Evolutionary conservation across 164 flowering plant genomes (phyloP).

Genomic region (Sextonia rubra): DNA sequence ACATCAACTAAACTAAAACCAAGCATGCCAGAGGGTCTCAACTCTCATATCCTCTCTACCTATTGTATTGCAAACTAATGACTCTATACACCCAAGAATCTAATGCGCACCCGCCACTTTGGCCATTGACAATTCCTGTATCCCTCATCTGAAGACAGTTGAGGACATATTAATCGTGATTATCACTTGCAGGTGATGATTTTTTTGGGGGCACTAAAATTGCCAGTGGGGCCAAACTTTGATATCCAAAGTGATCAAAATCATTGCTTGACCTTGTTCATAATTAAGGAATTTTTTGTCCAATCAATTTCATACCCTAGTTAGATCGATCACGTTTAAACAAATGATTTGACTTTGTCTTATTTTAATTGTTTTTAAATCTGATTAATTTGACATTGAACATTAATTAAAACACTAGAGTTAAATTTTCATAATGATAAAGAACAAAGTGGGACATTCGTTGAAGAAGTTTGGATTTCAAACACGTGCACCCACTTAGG

Average conservation of each 20-base stretch:
- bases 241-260: neutral
- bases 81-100: slow-evolving; percentile 11
- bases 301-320: neutral
- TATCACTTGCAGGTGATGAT: slow-evolving; percentile 18
- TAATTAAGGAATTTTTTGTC: neutral
- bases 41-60: slow-evolving; percentile 31
- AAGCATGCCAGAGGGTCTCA: slow-evolving; percentile 30
- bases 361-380: neutral
- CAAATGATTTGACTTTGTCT: neutral
- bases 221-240: neutral
- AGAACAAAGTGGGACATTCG: no score
- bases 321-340: neutral
- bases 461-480: no score
- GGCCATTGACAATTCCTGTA: slow-evolving; percentile 8
- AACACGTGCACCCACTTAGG: no score
- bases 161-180: slow-evolving; percentile 16
- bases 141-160: slow-evolving; percentile 4
- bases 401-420: no score
- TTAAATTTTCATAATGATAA: no score
- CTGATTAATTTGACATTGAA: no score
- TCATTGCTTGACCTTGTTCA: neutral
- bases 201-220: slow-evolving; percentile 7
- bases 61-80: slow-evolving; percentile 14
- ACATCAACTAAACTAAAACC: slow-evolving; percentile 32
- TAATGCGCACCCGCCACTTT: slow-evolving; percentile 5